Conservation (phyloP, 2,329 filamentous ascomycete species). For the Grosmannia penicillata region DNA sequence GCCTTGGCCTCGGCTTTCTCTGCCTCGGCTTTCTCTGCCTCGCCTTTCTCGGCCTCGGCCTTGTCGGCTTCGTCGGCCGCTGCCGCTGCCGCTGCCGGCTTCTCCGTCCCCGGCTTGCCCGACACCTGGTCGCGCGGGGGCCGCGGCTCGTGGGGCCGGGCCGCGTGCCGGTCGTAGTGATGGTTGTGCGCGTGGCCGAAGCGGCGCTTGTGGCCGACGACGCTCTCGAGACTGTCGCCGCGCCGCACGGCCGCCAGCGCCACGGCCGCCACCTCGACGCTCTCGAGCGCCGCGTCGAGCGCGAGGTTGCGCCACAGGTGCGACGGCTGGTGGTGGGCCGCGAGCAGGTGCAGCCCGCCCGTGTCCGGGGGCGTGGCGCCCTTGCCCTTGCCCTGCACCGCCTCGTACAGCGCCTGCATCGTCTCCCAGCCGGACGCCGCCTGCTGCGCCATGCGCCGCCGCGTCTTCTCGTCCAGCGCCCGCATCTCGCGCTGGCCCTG, state of each 20-base stretch:
- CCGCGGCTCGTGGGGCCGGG: background rate
- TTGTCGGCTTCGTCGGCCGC: no score
- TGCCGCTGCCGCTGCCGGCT: background rate
- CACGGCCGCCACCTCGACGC: slow-evolving; percentile 28
- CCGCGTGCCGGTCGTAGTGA: background rate
- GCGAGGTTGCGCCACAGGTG: slow-evolving; percentile 16
- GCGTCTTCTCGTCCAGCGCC: slow-evolving; percentile 18
- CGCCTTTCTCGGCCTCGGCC: no score
- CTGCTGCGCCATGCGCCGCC: slow-evolving; percentile 15
- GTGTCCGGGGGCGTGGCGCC: no score
- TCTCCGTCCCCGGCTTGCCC: background rate
- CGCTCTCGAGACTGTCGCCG: slow-evolving; percentile 26
- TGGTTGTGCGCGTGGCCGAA: background rate
- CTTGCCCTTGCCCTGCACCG: slow-evolving; percentile 21
- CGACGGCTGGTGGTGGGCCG: background rate
- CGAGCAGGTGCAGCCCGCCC: background rate
- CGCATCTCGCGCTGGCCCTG: slow-evolving; percentile 37
- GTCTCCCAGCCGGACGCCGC: slow-evolving; percentile 26
- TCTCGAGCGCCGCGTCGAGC: slow-evolving; percentile 32
- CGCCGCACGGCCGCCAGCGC: slow-evolving; percentile 28
- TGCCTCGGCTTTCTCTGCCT: no score
- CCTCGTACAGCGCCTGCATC: slow-evolving; percentile 23
- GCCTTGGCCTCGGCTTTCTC: no score
- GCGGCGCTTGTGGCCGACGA: slow-evolving; percentile 14
- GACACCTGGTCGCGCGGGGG: background rate